Evolutionary conservation across 2,329 filamentous ascomycete species (phyloP).

Genomic region (Aspergillus udagawae): DNA sequence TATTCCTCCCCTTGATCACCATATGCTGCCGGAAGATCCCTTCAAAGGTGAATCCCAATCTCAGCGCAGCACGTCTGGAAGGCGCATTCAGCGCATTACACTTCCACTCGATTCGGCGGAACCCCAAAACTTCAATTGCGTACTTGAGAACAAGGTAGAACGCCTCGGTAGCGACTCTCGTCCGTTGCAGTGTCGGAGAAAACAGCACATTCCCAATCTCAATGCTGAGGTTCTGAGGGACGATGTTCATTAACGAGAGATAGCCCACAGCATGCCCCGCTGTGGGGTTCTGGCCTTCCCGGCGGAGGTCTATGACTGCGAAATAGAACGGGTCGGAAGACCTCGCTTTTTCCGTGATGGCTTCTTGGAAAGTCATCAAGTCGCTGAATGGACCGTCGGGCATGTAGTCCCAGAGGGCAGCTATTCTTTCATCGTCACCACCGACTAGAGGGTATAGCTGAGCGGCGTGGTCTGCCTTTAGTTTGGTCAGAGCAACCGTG

Average conservation of each 20-base stretch:
- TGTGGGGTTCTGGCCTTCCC: constrained; percentile 11
- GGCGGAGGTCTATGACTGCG: constrained; percentile 38
- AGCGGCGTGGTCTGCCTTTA: constrained; percentile 24
- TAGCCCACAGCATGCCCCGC: constrained; percentile 41
- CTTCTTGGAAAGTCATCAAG: constrained; percentile 25
- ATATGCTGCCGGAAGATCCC: constrained; percentile 60
- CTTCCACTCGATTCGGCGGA: constrained; percentile 62
- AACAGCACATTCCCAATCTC: constrained; percentile 59
- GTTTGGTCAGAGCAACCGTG: constrained; percentile 25
- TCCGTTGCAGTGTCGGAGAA: constrained; percentile 49
- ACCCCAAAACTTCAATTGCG: constrained; percentile 53
- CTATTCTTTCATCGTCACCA: constrained; percentile 15
- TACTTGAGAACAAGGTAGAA: constrained; percentile 54
- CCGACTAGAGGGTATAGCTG: constrained; percentile 28
- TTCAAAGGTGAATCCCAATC: constrained; percentile 58
- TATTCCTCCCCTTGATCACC: constrained; percentile 52
- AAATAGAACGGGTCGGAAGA: constrained; percentile 42
- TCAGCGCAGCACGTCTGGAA: constrained; percentile 51
- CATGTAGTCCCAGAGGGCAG: constrained; percentile 43
- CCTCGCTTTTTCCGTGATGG: constrained; percentile 19
- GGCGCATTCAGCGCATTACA: constrained; percentile 55
- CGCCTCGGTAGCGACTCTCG: constrained; percentile 54
- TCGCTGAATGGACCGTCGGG: constrained; percentile 32
- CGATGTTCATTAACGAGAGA: constrained; percentile 44
- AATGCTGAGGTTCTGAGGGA: constrained; percentile 46